Evolutionary conservation across 257 asterid species (phyloP), one percentile per base, ranked within the genome.

Genomic region (Penstemon newberryi): DNA sequence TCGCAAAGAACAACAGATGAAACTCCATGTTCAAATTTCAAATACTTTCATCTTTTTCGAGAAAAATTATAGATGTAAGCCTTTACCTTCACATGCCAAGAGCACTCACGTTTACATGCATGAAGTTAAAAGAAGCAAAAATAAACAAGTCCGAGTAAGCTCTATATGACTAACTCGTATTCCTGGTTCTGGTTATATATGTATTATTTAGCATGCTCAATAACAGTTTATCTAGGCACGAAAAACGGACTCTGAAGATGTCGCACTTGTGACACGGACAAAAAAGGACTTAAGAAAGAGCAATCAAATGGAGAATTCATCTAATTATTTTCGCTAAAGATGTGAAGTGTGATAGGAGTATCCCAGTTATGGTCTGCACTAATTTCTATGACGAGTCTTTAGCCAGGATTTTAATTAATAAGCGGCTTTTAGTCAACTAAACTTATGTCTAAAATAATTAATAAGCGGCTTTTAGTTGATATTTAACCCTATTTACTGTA

Each of bases 1-100:
- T 74, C 65, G 60, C 60, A 56, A 61, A 40, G 11, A 36, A 52
- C 33, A 46, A 64, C 39, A 15, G 40, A 13, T 43, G 10, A 44
- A 60, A 47, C 44, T 44, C 13, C 46, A 6, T 47, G 49, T 40
- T 10, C 46, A 6, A 59, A 39, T 40, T 49, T 4, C 6, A 55
- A 18, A 47, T 47, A 45, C 36, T 57, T 69, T 45, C 9, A 46
- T 46, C 18, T n/a, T 15, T 61, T 66, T 13, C 50, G 60, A 50
- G 12, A 7, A 38, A 15, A 66, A 12, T 12, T 36, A 50, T 12
- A 12, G 10, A 66, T 0, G 43, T 43, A 55, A 53, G 43, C 54
- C 57, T 4, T 36, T 5, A 46, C 13, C 42, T 12, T 46, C 51
- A 38, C 54, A 64, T 25, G 54, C 60, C 59, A 64, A 56, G 25